Evolutionary conservation across 495 filamentous ascomycete genomes (phyloP).

Genomic region (Cryomyces antarcticus): DNA sequence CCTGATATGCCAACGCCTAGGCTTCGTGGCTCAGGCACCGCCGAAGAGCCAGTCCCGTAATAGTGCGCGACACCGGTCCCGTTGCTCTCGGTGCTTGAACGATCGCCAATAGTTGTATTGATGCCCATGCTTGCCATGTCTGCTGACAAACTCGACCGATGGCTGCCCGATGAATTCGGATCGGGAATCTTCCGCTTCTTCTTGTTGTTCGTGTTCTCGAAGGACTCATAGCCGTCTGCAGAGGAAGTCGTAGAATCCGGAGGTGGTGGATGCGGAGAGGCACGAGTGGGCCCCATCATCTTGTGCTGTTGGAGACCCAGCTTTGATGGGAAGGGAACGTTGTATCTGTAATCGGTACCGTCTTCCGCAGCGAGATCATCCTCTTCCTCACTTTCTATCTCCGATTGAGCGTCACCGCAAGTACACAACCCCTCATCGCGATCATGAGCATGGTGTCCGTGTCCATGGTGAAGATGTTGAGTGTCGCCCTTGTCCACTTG

Average conservation of each 20-base stretch:
- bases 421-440: constrained; percentile 13
- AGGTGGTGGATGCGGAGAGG: constrained; percentile 5
- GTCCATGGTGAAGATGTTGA: constrained; percentile 11
- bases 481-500: constrained; percentile 12
- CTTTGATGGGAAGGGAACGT: constrained; percentile 1
- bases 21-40: constrained; percentile 9
- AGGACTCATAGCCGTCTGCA: constrained; percentile 83
- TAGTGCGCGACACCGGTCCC: constrained; percentile 22
- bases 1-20: constrained; percentile 46
- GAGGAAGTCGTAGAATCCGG: constrained; percentile 20
- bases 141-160: constrained; percentile 39
- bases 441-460: constrained; percentile 11
- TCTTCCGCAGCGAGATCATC: constrained; percentile 6
- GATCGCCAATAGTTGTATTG: too few relatives aligned
- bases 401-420: constrained; percentile 10
- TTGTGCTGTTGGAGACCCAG: constrained; percentile 3
- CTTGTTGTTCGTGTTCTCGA: constrained; percentile 98
- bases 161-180: constrained; percentile 44
- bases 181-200: constrained; percentile 97
- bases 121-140: constrained; percentile 28
- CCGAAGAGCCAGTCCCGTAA: constrained; percentile 33
- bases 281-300: constrained; percentile 1
- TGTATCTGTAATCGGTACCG: neutral
- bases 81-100: too few relatives aligned
- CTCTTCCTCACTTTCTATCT: constrained; percentile 17